Evolutionary conservation across 768 basidiomycete genomes (phyloP), one percentile per base, ranked within the genome.

Genomic region (Hericium erinaceus): DNA sequence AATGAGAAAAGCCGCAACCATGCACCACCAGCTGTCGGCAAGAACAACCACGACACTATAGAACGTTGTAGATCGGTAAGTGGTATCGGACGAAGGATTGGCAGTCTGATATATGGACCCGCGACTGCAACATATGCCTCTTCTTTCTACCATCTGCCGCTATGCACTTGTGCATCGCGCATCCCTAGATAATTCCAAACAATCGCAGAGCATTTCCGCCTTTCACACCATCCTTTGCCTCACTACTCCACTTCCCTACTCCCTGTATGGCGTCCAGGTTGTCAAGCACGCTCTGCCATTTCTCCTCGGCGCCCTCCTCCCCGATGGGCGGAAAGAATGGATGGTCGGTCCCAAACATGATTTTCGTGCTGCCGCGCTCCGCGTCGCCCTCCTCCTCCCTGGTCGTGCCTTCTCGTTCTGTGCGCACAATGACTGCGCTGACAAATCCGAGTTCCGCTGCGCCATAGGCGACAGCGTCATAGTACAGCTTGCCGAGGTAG

Each of bases 381-480:
- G 77, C 68, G 60, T 74, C 72, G 39, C 70, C 64, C 24, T 57
- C 63, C 26, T 60, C 58, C 39, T 55, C 60, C 10, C 57, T 57
- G 11, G 63, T 58, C 11, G 55, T 64, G 24, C 61, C 46, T 12
- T 58, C 48, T 11, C 48, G 58, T 24, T 37, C 49, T 1, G 89
- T 77, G 10, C 92, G 81, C 48, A 79, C 79, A 44, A 92, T 76
- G 11, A 82, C 79, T 58, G 87, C 80, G 61, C 84, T 83, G 44
- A 87, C 86, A 61, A 93, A 91, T 5, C 78, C 83, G 44, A 94
- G 75, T 67, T 94, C 92, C 63, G 92, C 92, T 0, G 89, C 72
- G 1, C 92, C 92, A 69, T 94, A 94, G 7, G 87, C 82, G n/a
- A 95, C 89, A 1, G 92, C 90, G 65, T 94, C 92, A 65, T 85